Conservation (phyloP, 129 eudicot genomes). For the Silybum marianum region DNA sequence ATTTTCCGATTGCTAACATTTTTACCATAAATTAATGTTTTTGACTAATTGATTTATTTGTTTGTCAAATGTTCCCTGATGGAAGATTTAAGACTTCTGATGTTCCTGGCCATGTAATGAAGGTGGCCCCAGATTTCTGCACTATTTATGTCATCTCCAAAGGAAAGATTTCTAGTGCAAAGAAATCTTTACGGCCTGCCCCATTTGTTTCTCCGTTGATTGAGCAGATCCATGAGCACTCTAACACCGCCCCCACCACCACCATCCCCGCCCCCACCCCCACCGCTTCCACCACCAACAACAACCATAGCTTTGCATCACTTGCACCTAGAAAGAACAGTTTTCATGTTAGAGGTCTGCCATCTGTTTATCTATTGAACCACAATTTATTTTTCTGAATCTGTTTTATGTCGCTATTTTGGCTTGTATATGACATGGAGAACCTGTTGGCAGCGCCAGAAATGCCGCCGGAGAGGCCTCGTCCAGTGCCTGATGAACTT, state of each 20-base stretch:
- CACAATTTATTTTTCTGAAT: neutral
- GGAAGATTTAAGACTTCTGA: constrained; percentile 60
- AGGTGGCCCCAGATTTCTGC: constrained; percentile 71
- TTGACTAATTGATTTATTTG: neutral
- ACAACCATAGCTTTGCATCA: constrained; percentile 14
- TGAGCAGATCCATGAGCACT: constrained; percentile 32
- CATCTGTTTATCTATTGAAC: neutral
- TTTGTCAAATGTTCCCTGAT: constrained; percentile 10
- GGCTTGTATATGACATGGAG: constrained; percentile 5
- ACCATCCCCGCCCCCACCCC: neutral
- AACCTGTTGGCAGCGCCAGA: constrained; percentile 11
- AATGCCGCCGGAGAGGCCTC: constrained; percentile 26
- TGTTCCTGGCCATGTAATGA: constrained; percentile 53
- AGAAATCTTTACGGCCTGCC: constrained; percentile 55
- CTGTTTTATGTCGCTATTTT: neutral
- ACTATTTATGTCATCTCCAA: constrained; percentile 80
- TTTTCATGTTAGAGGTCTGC: constrained; percentile 37
- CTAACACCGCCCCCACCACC: neutral
- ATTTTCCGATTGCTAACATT: neutral
- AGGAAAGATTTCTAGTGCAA: constrained; percentile 67
- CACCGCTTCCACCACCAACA: neutral
- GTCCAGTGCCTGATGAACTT: constrained; percentile 7
- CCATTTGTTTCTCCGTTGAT: constrained; percentile 61
- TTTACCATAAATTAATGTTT: constrained; percentile 12
- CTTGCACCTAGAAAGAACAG: constrained; percentile 35